phyloP scores from a whole-genome alignment of 306 rosid genomes.

The Cicer cuneatum region DNA sequence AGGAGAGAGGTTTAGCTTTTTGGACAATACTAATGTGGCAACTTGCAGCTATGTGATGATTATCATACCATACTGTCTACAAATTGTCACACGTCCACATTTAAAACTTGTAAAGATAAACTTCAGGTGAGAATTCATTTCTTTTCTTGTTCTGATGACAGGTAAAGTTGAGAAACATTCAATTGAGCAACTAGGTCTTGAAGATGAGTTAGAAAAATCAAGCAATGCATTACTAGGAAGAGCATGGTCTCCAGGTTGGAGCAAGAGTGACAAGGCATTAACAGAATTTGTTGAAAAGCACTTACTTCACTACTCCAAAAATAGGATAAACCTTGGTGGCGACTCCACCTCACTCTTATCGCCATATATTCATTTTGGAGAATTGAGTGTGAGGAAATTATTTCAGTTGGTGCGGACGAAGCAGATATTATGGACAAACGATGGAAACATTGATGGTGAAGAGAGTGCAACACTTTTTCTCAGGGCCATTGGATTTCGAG shows the following conservation, averaged over 20 bases:
- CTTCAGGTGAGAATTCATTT: not conserved
- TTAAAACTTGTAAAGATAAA: too few species aligned
- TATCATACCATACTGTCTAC: not conserved
- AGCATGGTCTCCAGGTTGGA: slow-evolving; percentile 25
- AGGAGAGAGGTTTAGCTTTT: too few species aligned
- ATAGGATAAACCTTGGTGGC: not conserved
- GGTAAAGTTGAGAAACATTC: slow-evolving; percentile 58
- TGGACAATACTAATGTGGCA: too few species aligned
- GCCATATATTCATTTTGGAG: slow-evolving; percentile 13
- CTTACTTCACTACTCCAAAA: not conserved
- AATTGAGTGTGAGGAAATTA: slow-evolving; percentile 21
- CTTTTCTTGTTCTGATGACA: slow-evolving; percentile 48
- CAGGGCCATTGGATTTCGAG: slow-evolving; percentile 88
- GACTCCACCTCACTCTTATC: not conserved
- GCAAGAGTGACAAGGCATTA: slow-evolving; percentile 25
- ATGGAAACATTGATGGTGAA: slow-evolving; percentile 84
- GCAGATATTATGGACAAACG: slow-evolving; percentile 71
- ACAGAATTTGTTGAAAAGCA: slow-evolving; percentile 4
- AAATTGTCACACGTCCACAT: not conserved
- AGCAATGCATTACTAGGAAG: slow-evolving; percentile 90
- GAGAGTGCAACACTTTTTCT: slow-evolving; percentile 92
- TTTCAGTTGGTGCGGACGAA: not conserved
- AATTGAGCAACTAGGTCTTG: slow-evolving; percentile 76
- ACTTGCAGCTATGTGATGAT: too few species aligned
- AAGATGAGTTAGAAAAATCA: slow-evolving; percentile 75